phyloP scores from a whole-genome alignment of 495 filamentous ascomycete species.

The Penicillium flavigenum region DNA sequence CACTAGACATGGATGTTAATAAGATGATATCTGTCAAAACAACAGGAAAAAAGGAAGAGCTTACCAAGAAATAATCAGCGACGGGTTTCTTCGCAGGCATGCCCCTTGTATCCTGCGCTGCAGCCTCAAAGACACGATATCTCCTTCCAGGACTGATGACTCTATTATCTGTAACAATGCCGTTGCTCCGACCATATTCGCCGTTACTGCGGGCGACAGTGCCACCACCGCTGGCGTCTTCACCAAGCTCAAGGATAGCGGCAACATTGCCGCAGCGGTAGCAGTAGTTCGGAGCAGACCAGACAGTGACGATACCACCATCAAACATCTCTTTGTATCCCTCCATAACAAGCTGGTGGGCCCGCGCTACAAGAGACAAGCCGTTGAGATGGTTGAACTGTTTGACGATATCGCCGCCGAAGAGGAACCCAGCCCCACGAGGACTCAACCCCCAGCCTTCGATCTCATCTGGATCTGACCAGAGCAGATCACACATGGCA shows the following conservation, averaged over 20 bases:
- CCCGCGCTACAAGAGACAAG: conserved; percentile 84
- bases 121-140: conserved; percentile 95
- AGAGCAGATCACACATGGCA: conserved; percentile 97
- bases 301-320: conserved; percentile 89
- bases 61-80: conserved; percentile 90
- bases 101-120: conserved; percentile 91
- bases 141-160: conserved; percentile 77
- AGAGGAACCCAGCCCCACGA: conserved; percentile 92
- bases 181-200: conserved; percentile 63
- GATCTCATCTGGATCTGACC: conserved; percentile 98
- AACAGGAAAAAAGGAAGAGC: conserved; percentile 10
- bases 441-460: conserved; percentile 96
- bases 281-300: conserved; percentile 97
- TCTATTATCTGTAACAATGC: conserved; percentile 37
- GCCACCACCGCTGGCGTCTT: conserved; percentile 76
- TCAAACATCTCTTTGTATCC: conserved; percentile 99
- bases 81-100: conserved; percentile 99
- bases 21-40: background rate
- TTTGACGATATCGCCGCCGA: conserved; percentile 94
- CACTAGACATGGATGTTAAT: conserved; percentile 22
- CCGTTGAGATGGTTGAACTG: conserved; percentile 93
- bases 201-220: conserved; percentile 77
- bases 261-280: conserved; percentile 98
- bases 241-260: conserved; percentile 87
- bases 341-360: conserved; percentile 98